Percentiles rank a stretch among this genome's conserved stretches.
Conservation (phyloP, 345 rosid genomes). For the Citropsis articulata region DNA sequence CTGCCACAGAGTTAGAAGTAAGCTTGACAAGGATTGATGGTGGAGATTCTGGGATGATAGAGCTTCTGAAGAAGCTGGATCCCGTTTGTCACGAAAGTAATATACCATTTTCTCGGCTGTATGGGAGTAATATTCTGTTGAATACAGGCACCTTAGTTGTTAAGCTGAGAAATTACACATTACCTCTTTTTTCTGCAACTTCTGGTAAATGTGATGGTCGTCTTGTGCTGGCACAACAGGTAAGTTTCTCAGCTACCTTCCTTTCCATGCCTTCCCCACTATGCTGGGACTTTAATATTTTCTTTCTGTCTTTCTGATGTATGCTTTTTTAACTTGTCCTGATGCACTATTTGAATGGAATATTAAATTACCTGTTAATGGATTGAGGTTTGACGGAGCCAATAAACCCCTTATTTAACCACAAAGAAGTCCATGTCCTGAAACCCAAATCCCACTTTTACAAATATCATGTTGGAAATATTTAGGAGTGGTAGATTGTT, state of each 20-base stretch:
- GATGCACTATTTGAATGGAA: conserved; percentile 14
- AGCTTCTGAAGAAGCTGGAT: conserved; percentile 76
- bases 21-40: conserved; percentile 75
- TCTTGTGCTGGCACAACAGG: conserved; percentile 95
- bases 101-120: conserved; percentile 89
- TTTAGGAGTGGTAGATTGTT: not conserved
- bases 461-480: not conserved
- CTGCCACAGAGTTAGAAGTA: conserved; percentile 84
- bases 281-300: conserved; percentile 9
- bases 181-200: conserved; percentile 79
- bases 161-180: conserved; percentile 79
- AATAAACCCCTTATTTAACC: not conserved
- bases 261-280: conserved; percentile 8
- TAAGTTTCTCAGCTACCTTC: conserved; percentile 21
- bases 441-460: not conserved
- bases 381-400: not conserved
- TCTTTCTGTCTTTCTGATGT: not conserved
- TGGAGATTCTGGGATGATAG: conserved; percentile 88
- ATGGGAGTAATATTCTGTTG: conserved; percentile 74
- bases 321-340: conserved; percentile 9
- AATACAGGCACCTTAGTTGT: conserved; percentile 55
- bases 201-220: conserved; percentile 85
- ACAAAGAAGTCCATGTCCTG: not conserved
- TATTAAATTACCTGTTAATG: not conserved
- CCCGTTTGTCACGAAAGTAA: conserved; percentile 62